phyloP scores from a whole-genome alignment of 148 eudicot genomes.

The Arctostaphylos glauca region DNA sequence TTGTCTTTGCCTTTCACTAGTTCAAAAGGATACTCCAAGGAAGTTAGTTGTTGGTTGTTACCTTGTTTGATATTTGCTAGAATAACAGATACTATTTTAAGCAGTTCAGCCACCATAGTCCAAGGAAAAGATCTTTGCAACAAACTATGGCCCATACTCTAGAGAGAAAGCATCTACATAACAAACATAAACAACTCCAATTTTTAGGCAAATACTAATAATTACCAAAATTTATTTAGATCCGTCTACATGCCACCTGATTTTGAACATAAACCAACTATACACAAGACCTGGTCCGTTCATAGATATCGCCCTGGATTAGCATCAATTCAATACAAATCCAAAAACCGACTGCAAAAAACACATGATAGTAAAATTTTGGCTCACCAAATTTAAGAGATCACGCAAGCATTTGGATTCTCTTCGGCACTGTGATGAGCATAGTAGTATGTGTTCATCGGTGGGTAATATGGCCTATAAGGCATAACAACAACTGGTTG shows the following conservation, averaged over 20 bases:
- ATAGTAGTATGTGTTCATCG: slow-evolving; percentile 35
- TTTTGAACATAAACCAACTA: slow-evolving; percentile 12
- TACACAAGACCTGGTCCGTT: slow-evolving; percentile 14
- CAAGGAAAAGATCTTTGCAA: not conserved
- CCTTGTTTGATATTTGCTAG: not conserved
- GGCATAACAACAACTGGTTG: slow-evolving; percentile 20
- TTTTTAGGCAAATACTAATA: too few species aligned
- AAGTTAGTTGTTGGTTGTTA: not conserved
- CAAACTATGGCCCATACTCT: not conserved
- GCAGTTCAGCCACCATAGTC: not conserved
- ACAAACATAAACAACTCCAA: too few species aligned
- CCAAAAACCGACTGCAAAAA: slow-evolving; percentile 13
- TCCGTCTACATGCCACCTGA: not conserved
- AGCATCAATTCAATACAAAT: slow-evolving; percentile 8
- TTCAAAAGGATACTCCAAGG: not conserved
- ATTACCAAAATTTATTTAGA: slow-evolving; percentile 25
- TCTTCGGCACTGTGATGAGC: slow-evolving; percentile 70
- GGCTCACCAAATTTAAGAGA: slow-evolving; percentile 37
- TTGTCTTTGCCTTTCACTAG: not conserved
- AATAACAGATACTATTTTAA: not conserved
- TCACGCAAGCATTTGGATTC: slow-evolving; percentile 74
- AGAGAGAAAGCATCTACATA: not conserved
- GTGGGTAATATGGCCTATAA: slow-evolving; percentile 42
- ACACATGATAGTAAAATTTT: not conserved
- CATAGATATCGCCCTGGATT: not conserved